Evolutionary conservation across 2,329 filamentous ascomycete genomes (phyloP).

Genomic region (Dothideomycetidae sp.): DNA sequence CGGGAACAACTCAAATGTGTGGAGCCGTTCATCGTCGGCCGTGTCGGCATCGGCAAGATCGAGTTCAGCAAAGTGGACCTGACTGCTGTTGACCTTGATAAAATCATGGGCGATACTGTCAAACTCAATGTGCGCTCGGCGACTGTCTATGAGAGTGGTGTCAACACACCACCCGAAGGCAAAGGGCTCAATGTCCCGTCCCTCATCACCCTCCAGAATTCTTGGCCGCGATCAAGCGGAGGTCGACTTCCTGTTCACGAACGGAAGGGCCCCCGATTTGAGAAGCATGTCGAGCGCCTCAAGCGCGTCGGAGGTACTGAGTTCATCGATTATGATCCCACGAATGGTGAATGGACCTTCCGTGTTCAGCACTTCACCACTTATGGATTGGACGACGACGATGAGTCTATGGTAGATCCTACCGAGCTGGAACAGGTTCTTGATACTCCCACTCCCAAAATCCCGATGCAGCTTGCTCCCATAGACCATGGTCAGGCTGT

Average conservation of each 20-base stretch:
- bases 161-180: conserved; percentile 68
- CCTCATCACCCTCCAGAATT: conserved; percentile 76
- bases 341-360: conserved; percentile 81
- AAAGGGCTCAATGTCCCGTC: conserved; percentile 88
- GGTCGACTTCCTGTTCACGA: conserved; percentile 42
- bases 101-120: conserved; percentile 66
- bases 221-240: conserved; percentile 65
- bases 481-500: neutral
- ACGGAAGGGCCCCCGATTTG: conserved; percentile 50
- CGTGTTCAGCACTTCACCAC: conserved; percentile 93
- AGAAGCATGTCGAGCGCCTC: conserved; percentile 72
- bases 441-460: conserved; percentile 12
- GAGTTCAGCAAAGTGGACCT: conserved; percentile 77
- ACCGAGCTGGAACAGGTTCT: conserved; percentile 12
- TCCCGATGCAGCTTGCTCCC: conserved; percentile 5
- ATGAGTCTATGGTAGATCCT: conserved; percentile 31
- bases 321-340: conserved; percentile 65
- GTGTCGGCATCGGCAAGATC: conserved; percentile 66
- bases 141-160: conserved; percentile 68
- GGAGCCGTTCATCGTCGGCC: conserved; percentile 64
- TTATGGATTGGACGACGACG: conserved; percentile 66
- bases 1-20: conserved; percentile 64
- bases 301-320: conserved; percentile 65
- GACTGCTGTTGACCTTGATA: conserved; percentile 60
- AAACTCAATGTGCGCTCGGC: conserved; percentile 62